These are phyloP conservation scores for Colletotrichum nymphaeae DNA, from an alignment of 2,329 filamentous ascomycete species.

Conservation along the genomic window DNA sequence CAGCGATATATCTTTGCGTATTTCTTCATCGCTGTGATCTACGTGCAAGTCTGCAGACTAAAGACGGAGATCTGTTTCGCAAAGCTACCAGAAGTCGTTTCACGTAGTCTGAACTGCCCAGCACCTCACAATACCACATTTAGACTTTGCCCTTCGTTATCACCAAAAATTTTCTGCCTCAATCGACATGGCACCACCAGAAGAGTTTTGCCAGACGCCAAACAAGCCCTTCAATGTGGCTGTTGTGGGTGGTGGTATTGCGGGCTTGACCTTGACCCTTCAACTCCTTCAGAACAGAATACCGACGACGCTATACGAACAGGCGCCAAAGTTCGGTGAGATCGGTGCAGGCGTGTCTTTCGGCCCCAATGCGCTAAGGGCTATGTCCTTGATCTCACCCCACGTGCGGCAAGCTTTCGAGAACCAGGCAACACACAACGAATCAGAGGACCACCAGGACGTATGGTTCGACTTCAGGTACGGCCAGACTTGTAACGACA, in stretches of 20 bases:
- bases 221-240: constrained; percentile 46
- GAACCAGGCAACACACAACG: constrained; percentile 38
- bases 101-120: background rate
- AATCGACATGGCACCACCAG: constrained; percentile 19
- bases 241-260: constrained; percentile 64
- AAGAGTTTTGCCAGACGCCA: constrained; percentile 18
- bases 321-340: constrained; percentile 54
- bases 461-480: constrained; percentile 38
- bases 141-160: background rate
- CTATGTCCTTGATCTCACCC: constrained; percentile 46
- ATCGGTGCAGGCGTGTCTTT: constrained; percentile 65
- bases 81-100: background rate
- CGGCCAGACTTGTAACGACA: constrained; percentile 35
- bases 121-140: background rate
- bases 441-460: constrained; percentile 29
- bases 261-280: constrained; percentile 60
- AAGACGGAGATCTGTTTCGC: background rate
- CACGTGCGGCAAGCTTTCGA: constrained; percentile 52
- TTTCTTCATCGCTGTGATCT: no score
- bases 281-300: constrained; percentile 54
- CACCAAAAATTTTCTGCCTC: background rate
- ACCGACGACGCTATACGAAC: constrained; percentile 59
- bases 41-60: background rate
- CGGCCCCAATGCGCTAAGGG: constrained; percentile 61
- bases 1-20: background rate